Conservation (phyloP, 139 green algal genomes). For the Coelastrella sp. region DNA sequence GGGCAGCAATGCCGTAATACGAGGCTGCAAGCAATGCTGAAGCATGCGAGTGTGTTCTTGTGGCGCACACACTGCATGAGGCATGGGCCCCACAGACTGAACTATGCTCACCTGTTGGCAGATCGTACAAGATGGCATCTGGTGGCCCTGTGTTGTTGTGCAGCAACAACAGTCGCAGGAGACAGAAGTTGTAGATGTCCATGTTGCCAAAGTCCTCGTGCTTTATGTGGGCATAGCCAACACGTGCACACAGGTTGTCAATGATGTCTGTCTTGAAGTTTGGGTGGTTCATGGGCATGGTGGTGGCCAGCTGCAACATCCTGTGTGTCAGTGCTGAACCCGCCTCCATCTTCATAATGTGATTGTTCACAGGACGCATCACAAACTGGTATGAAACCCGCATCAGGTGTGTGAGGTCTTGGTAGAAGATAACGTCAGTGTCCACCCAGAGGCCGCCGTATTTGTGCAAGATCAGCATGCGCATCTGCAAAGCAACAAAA, state of each 20-base stretch:
- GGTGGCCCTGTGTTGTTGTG: conserved; percentile 18
- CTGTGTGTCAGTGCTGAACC: conserved; percentile 16
- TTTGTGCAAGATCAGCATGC: conserved; percentile 26
- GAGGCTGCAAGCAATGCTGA: too few relatives aligned
- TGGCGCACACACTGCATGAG: too few relatives aligned
- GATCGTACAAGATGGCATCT: conserved; percentile 16
- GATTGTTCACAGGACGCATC: conserved; percentile 17
- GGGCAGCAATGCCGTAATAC: too few relatives aligned
- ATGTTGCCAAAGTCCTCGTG: not conserved
- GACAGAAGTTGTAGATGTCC: conserved; percentile 38
- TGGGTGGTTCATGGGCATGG: conserved; percentile 48
- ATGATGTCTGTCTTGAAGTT: conserved; percentile 39
- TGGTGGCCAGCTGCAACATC: conserved; percentile 25
- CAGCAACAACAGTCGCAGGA: conserved; percentile 4
- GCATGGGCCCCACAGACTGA: too few relatives aligned
- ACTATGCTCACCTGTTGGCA: too few relatives aligned
- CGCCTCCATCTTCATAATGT: conserved; percentile 44
- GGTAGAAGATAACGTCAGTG: conserved; percentile 46
- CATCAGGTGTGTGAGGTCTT: conserved; percentile 28
- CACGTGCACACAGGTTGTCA: conserved; percentile 41
- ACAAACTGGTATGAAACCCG: not conserved
- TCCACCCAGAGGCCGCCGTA: conserved; percentile 48
- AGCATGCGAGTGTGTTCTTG: too few relatives aligned
- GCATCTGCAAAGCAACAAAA: too few relatives aligned
- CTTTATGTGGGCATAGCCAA: conserved; percentile 29